Conservation (phyloP, 441 rosid species). For the Caryocar brasiliense region DNA sequence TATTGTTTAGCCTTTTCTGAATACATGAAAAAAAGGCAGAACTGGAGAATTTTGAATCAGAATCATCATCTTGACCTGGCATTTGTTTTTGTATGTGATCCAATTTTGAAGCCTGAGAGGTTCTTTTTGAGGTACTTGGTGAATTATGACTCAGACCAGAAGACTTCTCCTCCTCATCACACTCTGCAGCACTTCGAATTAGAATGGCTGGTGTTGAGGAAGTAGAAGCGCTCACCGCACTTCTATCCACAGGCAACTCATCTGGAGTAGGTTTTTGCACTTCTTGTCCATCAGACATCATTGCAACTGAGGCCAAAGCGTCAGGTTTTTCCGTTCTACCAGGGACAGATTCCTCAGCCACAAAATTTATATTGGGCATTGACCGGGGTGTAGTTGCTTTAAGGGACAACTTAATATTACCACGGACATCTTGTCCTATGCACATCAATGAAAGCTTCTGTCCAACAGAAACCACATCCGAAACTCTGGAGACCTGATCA, state of each 20-base stretch:
- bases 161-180: conserved; percentile 66
- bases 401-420: conserved; percentile 83
- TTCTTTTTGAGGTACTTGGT: conserved; percentile 24
- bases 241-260: conserved; percentile 12
- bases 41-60: conserved; percentile 13
- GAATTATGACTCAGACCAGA: conserved; percentile 25
- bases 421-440: conserved; percentile 88
- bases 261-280: conserved; percentile 23
- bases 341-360: conserved; percentile 25
- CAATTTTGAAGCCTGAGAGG: conserved; percentile 9
- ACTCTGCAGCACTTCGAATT: conserved; percentile 79
- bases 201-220: conserved; percentile 48
- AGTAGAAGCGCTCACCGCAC: conserved; percentile 14
- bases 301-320: conserved; percentile 33
- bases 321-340: conserved; percentile 28
- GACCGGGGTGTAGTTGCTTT: conserved; percentile 45
- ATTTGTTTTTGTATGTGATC: conserved; percentile 19
- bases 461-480: conserved; percentile 72
- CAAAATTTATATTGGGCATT: conserved; percentile 16
- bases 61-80: conserved; percentile 10
- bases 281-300: conserved; percentile 24
- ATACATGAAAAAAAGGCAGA: conserved; percentile 7
- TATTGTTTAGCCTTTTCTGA: conserved; percentile 8
- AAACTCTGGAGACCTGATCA: conserved; percentile 65
- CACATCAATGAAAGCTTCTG: conserved; percentile 76